Conservation (phyloP, 179 eudicot species). For the Silene vulgaris region DNA sequence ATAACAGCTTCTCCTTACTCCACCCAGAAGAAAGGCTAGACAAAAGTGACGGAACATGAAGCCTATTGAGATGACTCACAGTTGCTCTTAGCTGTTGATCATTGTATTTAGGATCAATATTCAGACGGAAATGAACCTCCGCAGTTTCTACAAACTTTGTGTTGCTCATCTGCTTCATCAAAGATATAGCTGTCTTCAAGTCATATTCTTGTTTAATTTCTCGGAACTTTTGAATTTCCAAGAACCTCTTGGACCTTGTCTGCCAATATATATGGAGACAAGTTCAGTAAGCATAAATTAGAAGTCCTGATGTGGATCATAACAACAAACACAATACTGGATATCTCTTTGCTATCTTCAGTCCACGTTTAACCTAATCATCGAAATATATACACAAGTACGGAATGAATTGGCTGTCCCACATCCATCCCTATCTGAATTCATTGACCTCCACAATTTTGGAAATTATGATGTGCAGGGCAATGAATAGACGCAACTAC, state of each 20-base stretch:
- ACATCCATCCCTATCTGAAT: background rate
- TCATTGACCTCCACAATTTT: background rate
- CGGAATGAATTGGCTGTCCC: background rate
- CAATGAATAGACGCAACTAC: too few relatives aligned
- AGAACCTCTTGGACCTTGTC: constrained; percentile 85
- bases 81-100: constrained; percentile 99
- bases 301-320: background rate
- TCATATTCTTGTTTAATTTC: constrained; percentile 86
- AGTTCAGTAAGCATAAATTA: constrained; percentile 9
- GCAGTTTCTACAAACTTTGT: constrained; percentile 80
- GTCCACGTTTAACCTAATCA: background rate
- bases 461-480: too few relatives aligned
- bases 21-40: background rate
- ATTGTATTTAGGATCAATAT: constrained; percentile 92
- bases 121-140: constrained; percentile 94
- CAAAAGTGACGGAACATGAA: background rate
- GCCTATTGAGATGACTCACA: constrained; percentile 39
- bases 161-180: constrained; percentile 72
- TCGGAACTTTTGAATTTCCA: constrained; percentile 78
- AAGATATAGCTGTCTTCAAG: constrained; percentile 59
- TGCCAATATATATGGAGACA: constrained; percentile 27
- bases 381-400: background rate
- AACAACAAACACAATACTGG: background rate
- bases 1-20: background rate
- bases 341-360: background rate